Evolutionary conservation across 805 yeast species (phyloP).

Genomic region (Torulaspora delbrueckii): DNA sequence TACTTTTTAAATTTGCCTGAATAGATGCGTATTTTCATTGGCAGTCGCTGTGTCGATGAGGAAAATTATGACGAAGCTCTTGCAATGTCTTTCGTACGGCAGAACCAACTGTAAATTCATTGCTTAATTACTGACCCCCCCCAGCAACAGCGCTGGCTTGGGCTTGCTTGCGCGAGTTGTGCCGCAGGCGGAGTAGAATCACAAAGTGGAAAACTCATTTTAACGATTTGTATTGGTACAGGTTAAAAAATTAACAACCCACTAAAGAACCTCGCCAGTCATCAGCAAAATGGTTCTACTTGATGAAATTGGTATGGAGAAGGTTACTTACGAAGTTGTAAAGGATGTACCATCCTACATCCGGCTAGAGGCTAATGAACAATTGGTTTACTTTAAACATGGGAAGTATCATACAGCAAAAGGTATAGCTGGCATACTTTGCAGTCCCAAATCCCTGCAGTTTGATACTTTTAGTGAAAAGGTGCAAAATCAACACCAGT

Average conservation of each 20-base stretch:
- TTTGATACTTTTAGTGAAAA: conserved; percentile 18
- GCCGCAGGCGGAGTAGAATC: conserved; percentile 1
- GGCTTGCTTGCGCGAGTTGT: conserved; percentile 1
- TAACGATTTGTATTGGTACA: background rate
- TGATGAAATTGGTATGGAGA: conserved; percentile 10
- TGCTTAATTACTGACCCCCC: conserved; percentile 1
- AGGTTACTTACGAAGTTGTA: conserved; percentile 10
- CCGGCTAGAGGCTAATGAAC: conserved; percentile 17
- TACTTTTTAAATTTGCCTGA: too few relatives aligned
- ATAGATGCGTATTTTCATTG: too few relatives aligned
- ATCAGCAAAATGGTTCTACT: conserved; percentile 5
- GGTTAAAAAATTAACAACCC: background rate
- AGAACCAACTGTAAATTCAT: background rate
- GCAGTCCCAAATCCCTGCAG: conserved; percentile 32
- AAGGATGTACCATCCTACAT: conserved; percentile 14
- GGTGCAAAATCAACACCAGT: conserved; percentile 14
- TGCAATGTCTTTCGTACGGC: background rate
- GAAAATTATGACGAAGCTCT: background rate
- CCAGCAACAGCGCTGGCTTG: background rate
- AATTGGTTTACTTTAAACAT: conserved; percentile 21
- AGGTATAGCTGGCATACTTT: conserved; percentile 38
- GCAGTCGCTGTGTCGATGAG: too few relatives aligned
- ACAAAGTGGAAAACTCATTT: conserved; percentile 3
- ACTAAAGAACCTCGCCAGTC: background rate
- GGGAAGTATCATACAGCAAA: conserved; percentile 20